Percentiles rank a stretch among this genome's conserved stretches.
phyloP scores from a whole-genome alignment of 2,329 filamentous ascomycete genomes.

The Fusarium succisae region DNA sequence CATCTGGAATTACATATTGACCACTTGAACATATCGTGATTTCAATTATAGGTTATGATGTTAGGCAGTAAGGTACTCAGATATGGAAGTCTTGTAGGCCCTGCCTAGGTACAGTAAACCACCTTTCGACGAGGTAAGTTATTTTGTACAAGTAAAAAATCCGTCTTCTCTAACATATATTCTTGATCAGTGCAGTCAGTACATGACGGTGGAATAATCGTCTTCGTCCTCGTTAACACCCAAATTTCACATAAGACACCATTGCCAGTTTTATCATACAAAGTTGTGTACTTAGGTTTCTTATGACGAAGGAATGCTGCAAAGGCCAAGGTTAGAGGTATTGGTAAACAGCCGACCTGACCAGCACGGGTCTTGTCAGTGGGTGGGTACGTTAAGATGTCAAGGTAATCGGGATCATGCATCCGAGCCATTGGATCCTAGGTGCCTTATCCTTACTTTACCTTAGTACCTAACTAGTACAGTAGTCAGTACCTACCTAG shows the following conservation, averaged over 20 bases:
- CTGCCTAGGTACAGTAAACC: not conserved
- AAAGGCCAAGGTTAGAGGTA: not conserved
- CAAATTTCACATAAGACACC: not conserved
- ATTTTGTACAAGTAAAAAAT: not conserved
- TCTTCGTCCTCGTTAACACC: not conserved
- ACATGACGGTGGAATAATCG: not conserved
- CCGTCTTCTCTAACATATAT: not conserved
- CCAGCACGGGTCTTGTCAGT: not conserved
- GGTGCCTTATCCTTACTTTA: not conserved
- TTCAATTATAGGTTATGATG: not conserved
- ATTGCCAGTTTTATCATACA: not conserved
- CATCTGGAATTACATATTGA: not conserved
- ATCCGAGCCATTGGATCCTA: not conserved
- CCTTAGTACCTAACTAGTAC: too few species aligned
- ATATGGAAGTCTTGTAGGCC: not conserved
- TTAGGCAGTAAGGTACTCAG: not conserved
- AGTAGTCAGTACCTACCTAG: too few species aligned
- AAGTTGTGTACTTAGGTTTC: not conserved
- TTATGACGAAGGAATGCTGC: not conserved
- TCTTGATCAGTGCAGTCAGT: not conserved
- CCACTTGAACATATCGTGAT: not conserved
- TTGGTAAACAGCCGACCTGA: not conserved
- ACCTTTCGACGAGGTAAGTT: not conserved
- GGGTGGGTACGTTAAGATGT: not conserved
- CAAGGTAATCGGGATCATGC: conserved; percentile 3